Base-by-base conservation (phyloP, 768 basidiomycete species). In the Tricholoma saponaceum region DNA sequence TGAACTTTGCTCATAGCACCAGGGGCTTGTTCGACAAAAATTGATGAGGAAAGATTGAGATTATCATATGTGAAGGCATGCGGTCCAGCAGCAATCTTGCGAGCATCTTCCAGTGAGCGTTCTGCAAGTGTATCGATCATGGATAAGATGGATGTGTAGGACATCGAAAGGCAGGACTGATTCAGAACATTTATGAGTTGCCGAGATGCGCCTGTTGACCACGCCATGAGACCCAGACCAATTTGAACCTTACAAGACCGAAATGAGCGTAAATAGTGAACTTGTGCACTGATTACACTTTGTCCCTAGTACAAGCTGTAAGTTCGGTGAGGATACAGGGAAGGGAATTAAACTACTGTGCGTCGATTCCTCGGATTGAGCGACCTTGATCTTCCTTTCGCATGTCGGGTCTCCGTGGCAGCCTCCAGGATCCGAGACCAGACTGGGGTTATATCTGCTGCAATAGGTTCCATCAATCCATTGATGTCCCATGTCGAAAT, bases 401-500 rank as follows among this genome's bases (percentile, higher is more conserved):
- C 35, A 5, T 41, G 5, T n/a, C 18, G 16, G n/a, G 39, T 41
- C 39, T 41, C n/a, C 1, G 39, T 41, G n/a, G 18, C 39, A 41
- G 39, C 39, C 1, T 58, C 51, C 1, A 69, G 55, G 22, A 69
- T 52, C 2, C 47, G 53, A 1, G 60, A 54, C 56, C 54, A 67
- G 3, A 58, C 59, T 16, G 68, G 68, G 0, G 63, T 68, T 5
- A 56, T 54, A 1, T 56, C 18, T 23, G 52, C 4, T 4, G 49
- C 39, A 23, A 67, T 46, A 0, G 61, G 57, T 2, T 61, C 59
- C 66, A 69, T 69, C 0, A 67, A 60, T 1, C 14, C 13, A 7
- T 61, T 46, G n/a, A 67, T 50, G 41, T 69, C 65, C 63, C 63
- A 69, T 0, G 47, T 46, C 3, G 54, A 49, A 37, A 69, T 57